A percentile compares a stretch with the other conserved stretches of the same genome.
Evolutionary conservation across 495 filamentous ascomycete species (phyloP).

Genomic region (Thermothielavioides terrestris): DNA sequence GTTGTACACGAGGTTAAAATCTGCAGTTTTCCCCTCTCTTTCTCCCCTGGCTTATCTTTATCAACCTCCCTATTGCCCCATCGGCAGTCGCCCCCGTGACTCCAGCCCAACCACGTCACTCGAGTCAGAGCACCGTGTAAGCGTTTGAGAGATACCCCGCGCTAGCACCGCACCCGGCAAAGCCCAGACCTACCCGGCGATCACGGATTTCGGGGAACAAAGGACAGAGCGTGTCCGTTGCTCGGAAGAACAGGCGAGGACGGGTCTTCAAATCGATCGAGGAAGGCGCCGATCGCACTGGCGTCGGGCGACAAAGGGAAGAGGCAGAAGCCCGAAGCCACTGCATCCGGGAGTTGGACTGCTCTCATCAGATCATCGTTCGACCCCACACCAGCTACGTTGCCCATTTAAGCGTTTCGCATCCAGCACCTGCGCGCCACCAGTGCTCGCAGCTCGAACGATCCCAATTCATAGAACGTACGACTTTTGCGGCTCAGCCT

Average conservation of each 20-base stretch:
- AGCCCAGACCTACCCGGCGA: slow-evolving; percentile 3
- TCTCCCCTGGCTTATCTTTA: background rate
- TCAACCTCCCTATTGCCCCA: background rate
- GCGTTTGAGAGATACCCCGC: slow-evolving; percentile 7
- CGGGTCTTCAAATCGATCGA: slow-evolving; percentile 14
- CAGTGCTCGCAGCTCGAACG: slow-evolving; percentile 18
- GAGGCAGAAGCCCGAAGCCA: background rate
- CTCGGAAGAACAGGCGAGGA: background rate
- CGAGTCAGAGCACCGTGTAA: slow-evolving; percentile 16
- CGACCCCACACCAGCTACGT: slow-evolving; percentile 12
- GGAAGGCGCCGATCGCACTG: slow-evolving; percentile 11
- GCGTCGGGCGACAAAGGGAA: slow-evolving; percentile 10
- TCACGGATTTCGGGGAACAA: background rate
- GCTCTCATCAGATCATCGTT: slow-evolving; percentile 20
- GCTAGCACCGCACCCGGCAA: slow-evolving; percentile 1
- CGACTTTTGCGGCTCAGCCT: slow-evolving; percentile 11
- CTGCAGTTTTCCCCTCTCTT: background rate
- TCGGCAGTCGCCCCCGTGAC: background rate
- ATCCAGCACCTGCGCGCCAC: slow-evolving; percentile 8
- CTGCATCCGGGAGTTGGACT: background rate
- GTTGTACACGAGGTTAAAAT: no score
- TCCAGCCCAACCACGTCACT: background rate
- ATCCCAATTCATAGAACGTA: slow-evolving; percentile 21
- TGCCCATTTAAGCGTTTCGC: slow-evolving; percentile 21
- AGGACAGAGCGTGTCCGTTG: background rate